Conservation (phyloP, 148 eudicot species). For the Mesembryanthemum crystallinum region DNA sequence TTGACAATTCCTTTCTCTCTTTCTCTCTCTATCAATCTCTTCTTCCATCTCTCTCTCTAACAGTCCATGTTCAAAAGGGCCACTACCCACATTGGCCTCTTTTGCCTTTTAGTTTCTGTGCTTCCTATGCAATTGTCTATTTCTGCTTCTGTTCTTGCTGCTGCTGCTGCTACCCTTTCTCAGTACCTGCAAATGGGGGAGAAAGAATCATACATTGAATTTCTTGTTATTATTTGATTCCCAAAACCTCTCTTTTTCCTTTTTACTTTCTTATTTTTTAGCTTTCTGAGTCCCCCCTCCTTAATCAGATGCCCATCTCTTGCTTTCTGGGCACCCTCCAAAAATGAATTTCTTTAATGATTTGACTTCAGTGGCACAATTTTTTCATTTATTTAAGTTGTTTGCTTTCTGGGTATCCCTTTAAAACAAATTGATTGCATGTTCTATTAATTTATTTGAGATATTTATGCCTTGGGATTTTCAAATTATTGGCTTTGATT, state of each 20-base stretch:
- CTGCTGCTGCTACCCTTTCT: constrained; percentile 45
- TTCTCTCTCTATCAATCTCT: constrained; percentile 5
- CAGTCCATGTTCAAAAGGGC: constrained; percentile 41
- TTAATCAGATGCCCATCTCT: constrained; percentile 8
- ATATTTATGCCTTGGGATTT: constrained; percentile 20
- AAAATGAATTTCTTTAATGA: constrained; percentile 30
- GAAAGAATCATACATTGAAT: constrained; percentile 55
- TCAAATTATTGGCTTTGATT: background rate
- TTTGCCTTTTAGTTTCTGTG: constrained; percentile 48
- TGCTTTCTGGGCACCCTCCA: constrained; percentile 32
- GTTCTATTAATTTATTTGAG: background rate
- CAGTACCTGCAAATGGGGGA: constrained; percentile 43
- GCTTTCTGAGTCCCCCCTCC: constrained; percentile 12
- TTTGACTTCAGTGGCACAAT: constrained; percentile 39
- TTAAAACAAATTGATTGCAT: constrained; percentile 33
- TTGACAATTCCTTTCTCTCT: too few relatives aligned
- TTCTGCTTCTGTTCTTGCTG: constrained; percentile 31
- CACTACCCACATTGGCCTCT: constrained; percentile 43
- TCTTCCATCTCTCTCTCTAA: background rate
- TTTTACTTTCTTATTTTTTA: constrained; percentile 6
- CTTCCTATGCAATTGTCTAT: constrained; percentile 59
- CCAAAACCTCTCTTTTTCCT: constrained; percentile 6
- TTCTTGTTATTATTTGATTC: constrained; percentile 35
- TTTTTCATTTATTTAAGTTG: constrained; percentile 2
- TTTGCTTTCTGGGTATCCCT: constrained; percentile 34